Base-by-base conservation (phyloP, 257 asterid species). In the Capsicum chinense region DNA sequence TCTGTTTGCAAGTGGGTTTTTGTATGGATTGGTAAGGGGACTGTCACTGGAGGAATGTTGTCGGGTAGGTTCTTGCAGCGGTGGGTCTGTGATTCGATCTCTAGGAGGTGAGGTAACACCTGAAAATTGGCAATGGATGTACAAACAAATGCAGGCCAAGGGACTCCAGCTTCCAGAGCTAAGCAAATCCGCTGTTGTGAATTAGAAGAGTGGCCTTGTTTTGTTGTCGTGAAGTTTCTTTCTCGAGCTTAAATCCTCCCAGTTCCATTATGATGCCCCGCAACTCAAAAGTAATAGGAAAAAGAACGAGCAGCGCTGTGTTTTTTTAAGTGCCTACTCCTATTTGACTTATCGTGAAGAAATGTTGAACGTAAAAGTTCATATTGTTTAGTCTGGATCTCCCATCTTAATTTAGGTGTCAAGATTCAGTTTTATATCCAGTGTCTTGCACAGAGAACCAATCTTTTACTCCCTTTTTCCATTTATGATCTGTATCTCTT, bases 61-160 rank as follows among this genome's bases (percentile, higher is more conserved):
- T 70, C 89, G 89, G 87, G 83, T 94, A 0, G 99, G 99, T 7
- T 88, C 99, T 5, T 97, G 99, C 88, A 92, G 97, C 39, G 99
- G 99, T 47, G 99, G 98, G 3, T 93, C 98, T 2, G 99, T 97
- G 13, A 91, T 95, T 7, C 97, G 95, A 9, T 85, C 97, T 37
- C 95, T 97, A 0, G 99, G 99, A 14, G 98, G 99, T 3, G 99
- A 97, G 90, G 98, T 97, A 2, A 84, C 96, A 9, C 91, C 92
- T 11, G 97, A 91, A 81, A 97, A 93, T 86, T 95, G 98, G 99
- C 97, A 92, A 56, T 97, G 99, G 99, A 97, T 97, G 99, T 92
- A 91, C 82, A 90, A 90, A 84, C 97, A 95, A 85, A 84, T 97
- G 97, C 94, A 90, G 87, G 76, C 88, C 2, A 88, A 91, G 64